These are phyloP conservation scores for Grosmannia clavigera DNA, from an alignment of 2,329 filamentous ascomycete species.

Conservation along the genomic window DNA sequence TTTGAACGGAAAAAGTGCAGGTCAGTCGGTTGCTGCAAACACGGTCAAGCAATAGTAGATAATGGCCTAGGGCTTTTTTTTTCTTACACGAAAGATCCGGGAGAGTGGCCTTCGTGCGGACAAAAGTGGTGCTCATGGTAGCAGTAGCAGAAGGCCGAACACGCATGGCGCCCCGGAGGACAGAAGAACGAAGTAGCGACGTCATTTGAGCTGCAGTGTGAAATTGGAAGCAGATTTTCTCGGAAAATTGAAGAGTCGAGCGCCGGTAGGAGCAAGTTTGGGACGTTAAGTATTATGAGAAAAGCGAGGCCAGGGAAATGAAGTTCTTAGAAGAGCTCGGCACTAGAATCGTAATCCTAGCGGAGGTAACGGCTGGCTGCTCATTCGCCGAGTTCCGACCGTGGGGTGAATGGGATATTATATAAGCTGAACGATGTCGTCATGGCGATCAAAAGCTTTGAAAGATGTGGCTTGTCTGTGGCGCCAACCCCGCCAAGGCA, in stretches of 20 bases:
- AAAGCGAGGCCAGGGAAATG: background rate
- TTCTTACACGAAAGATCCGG: conserved; percentile 61
- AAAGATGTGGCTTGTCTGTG: background rate
- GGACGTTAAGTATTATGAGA: background rate
- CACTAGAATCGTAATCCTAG: background rate
- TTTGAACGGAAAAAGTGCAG: background rate
- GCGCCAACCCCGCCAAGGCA: background rate
- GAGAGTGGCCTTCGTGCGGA: conserved; percentile 80
- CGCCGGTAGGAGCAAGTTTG: background rate
- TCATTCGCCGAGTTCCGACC: background rate
- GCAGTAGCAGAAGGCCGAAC: conserved; percentile 47
- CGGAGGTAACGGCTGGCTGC: conserved; percentile 1
- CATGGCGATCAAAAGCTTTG: background rate
- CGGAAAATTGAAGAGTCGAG: background rate
- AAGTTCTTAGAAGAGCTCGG: background rate
- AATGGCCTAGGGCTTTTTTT: background rate
- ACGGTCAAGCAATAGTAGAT: background rate
- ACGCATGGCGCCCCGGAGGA: conserved; percentile 59
- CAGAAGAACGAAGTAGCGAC: conserved; percentile 34
- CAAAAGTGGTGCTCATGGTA: conserved; percentile 59
- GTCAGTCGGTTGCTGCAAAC: background rate
- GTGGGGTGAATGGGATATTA: background rate
- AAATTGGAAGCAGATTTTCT: conserved; percentile 7
- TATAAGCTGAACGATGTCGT: background rate
- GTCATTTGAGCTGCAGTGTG: conserved; percentile 3